Base-by-base conservation (phyloP, 1,284 basidiomycete genomes). In the Pterulicium gracile region DNA sequence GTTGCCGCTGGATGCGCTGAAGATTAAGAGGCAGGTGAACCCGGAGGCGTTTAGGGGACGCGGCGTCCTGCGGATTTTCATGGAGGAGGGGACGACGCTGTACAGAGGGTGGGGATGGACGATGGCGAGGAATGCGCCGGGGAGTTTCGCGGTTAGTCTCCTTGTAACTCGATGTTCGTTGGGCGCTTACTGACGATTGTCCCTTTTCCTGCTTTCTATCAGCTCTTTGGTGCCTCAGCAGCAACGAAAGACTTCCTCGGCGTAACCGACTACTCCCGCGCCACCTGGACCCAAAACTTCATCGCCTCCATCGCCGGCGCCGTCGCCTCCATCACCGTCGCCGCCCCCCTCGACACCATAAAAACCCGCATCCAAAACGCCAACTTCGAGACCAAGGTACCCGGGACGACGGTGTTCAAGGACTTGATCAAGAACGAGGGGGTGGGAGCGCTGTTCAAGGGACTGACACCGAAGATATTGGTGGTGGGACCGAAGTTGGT, bases 61-160 rank as follows among this genome's bases (percentile, higher is more conserved):
- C 32, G 93, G 94, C 32, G 77, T 96, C 56, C 54, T 96, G 49
- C 83, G 86, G 47, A 93, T 98, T 54, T 79, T 98, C 61, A 68
- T 83, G 54, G 94, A 98, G 56, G 96, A 98, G 61, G 92, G 94
- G 49, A 83, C 78, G 10, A 78, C 85, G 2, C 77, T 98, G 32
- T 98, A 98, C 69, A 82, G 93, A 54, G 95, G 95, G 34, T 97
- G 93, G 89, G 95, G 94, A 47, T 98, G 95, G 95, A 98, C 95
- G 27, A 89, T 97, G 72, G 94, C 93, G 1, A 80, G 95, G 48
- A 98, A 98, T 61, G 95, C 95, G 1, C 95, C 95, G 2, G 95
- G 95, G 13, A 85, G 79, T 47, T 98, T 98, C 56, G 92, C 95
- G 47, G 90, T 92, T 58, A 51, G 87, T 72, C 3, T 40, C 19